Conservation (phyloP, 176 grass and related monocot species). For the Raddia distichophylla region DNA sequence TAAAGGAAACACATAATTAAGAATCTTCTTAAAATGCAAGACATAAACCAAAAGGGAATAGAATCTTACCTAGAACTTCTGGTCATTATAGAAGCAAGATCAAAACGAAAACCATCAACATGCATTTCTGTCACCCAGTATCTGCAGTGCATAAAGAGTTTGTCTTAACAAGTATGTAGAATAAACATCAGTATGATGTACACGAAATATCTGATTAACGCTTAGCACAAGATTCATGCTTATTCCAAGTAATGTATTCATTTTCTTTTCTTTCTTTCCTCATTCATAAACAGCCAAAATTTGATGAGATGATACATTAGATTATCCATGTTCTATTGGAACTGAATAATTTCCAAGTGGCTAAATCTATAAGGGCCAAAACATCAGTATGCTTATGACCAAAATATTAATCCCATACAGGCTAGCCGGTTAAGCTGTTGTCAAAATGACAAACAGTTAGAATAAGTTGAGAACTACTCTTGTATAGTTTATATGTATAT, state of each 20-base stretch:
- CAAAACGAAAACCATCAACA: conserved; percentile 97
- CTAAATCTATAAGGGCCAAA: conserved; percentile 12
- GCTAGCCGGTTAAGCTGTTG: not conserved
- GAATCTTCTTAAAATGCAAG: conserved; percentile 25
- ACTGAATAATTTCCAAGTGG: conserved; percentile 26
- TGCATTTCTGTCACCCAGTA: conserved; percentile 99
- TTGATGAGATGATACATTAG: not conserved
- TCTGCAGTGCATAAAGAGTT: conserved; percentile 46
- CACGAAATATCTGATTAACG: conserved; percentile 16
- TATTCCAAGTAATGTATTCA: not conserved
- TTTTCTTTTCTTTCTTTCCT: not conserved
- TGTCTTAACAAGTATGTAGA: conserved; percentile 5
- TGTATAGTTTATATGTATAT: conserved; percentile 3
- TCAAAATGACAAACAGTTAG: conserved; percentile 16
- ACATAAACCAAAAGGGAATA: not conserved
- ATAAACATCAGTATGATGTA: not conserved
- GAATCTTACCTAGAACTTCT: conserved; percentile 72
- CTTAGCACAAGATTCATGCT: not conserved
- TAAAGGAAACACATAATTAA: conserved; percentile 32
- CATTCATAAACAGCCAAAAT: conserved; percentile 8
- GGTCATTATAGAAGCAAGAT: conserved; percentile 98
- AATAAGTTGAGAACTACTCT: not conserved
- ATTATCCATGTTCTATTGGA: not conserved
- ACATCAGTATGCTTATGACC: not conserved
- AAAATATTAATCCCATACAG: conserved; percentile 2